Percentiles rank a stretch among this genome's conserved stretches.
phyloP scores from a whole-genome alignment of 331 rosid genomes.

The Acacia pycnantha region DNA sequence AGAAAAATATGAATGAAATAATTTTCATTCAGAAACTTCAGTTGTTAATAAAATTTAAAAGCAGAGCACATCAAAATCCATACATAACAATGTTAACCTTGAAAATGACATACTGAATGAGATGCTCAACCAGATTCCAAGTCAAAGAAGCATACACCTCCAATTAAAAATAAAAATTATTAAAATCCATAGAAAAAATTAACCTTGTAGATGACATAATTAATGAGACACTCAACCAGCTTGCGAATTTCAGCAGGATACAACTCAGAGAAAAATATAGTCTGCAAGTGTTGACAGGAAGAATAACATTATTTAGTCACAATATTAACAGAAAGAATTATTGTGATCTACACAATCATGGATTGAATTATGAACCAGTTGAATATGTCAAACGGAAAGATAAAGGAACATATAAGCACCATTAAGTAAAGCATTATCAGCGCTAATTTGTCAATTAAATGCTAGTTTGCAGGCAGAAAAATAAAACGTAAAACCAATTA shows the following conservation, averaged over 20 bases:
- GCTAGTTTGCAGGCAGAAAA: conserved; percentile 1
- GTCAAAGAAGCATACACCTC: background rate
- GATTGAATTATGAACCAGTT: conserved; percentile 9
- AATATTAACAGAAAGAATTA: background rate
- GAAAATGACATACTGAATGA: conserved; percentile 77
- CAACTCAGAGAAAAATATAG: conserved; percentile 80
- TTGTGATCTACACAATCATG: background rate
- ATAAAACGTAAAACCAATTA: conserved; percentile 2
- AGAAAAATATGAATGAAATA: background rate
- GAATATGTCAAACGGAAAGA: background rate
- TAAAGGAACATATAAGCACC: background rate
- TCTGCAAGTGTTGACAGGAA: conserved; percentile 52
- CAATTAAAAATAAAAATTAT: background rate
- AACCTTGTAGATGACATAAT: conserved; percentile 93
- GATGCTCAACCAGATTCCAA: conserved; percentile 74
- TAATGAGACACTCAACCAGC: conserved; percentile 77
- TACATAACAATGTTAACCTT: conserved; percentile 51
- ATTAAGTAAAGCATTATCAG: background rate
- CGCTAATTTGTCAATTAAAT: background rate
- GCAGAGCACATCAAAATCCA: background rate
- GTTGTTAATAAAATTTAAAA: conserved; percentile 1
- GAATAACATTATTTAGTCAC: conserved; percentile 30
- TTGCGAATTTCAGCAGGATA: conserved; percentile 77
- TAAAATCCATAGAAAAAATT: conserved; percentile 1
- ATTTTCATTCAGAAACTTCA: background rate